phyloP scores from a whole-genome alignment of 1,139 yeast species.

The Pichiaceae sp. region DNA sequence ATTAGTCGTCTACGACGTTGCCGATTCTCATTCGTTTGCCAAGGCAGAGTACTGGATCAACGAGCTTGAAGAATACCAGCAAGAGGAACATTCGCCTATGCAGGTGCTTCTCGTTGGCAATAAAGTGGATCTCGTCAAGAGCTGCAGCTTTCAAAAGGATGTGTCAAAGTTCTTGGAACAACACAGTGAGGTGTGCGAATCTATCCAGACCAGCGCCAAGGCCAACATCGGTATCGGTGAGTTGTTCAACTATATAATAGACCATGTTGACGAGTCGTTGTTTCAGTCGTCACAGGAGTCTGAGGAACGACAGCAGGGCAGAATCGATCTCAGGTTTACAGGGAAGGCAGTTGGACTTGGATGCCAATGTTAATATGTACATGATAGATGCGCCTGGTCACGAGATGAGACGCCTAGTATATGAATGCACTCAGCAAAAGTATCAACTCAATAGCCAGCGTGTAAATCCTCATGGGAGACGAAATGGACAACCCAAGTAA shows the following conservation, averaged over 20 bases:
- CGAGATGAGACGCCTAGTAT: too few relatives aligned
- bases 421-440: too few relatives aligned
- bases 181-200: constrained; percentile 14
- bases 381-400: background rate
- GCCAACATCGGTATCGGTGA: constrained; percentile 35
- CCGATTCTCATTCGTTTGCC: constrained; percentile 35
- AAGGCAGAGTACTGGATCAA: constrained; percentile 54
- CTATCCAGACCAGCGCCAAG: constrained; percentile 38
- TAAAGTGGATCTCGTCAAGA: constrained; percentile 31
- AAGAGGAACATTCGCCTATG: constrained; percentile 18
- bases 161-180: constrained; percentile 11
- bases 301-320: constrained; percentile 9
- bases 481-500: background rate
- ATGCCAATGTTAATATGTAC: constrained; percentile 8
- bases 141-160: constrained; percentile 14
- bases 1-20: constrained; percentile 67
- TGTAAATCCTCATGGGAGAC: background rate
- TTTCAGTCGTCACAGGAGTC: constrained; percentile 15
- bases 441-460: background rate
- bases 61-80: constrained; percentile 31
- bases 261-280: constrained; percentile 29
- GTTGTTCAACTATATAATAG: constrained; percentile 34
- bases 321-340: constrained; percentile 18
- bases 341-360: constrained; percentile 1
- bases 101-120: constrained; percentile 37